Percentiles rank a stretch among this genome's conserved stretches.
These are phyloP conservation scores for Proliferodiscus dingleyae DNA, from an alignment of 2,329 filamentous ascomycete genomes.

Conservation along the genomic window DNA sequence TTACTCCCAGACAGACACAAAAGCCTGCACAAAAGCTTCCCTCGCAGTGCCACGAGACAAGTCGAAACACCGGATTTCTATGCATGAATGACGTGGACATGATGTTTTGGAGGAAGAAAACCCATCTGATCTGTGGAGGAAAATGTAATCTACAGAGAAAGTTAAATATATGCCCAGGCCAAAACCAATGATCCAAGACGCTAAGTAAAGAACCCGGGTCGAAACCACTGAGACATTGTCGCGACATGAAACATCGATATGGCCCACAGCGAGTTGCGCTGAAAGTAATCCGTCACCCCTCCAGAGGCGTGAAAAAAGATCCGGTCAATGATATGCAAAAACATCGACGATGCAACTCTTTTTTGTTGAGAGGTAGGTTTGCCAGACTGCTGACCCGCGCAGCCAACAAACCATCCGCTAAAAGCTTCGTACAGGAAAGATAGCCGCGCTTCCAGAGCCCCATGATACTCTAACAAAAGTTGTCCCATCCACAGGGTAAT, in stretches of 20 bases:
- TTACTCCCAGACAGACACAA: no score
- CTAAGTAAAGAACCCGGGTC: neutral
- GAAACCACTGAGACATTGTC: neutral
- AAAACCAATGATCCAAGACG: neutral
- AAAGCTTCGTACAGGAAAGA: constrained; percentile 22
- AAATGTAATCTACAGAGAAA: neutral
- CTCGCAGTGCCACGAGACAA: no score
- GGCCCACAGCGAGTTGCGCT: neutral
- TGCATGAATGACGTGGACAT: neutral
- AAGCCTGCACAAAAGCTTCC: no score
- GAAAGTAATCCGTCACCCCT: neutral
- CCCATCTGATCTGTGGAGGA: neutral
- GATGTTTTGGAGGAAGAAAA: no score
- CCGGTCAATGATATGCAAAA: neutral
- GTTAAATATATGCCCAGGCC: neutral
- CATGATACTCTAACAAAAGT: constrained; percentile 3
- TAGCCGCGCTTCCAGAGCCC: constrained; percentile 20
- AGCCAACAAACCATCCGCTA: constrained; percentile 16
- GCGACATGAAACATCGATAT: neutral
- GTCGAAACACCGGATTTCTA: neutral
- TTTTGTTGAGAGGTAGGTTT: constrained; percentile 14
- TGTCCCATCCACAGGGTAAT: constrained; percentile 14
- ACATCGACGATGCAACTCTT: constrained; percentile 6
- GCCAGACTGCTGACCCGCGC: constrained; percentile 13
- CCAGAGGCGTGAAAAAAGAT: neutral